Base-by-base conservation (phyloP, 2,329 filamentous ascomycete species). In the Aspergillus unguis region DNA sequence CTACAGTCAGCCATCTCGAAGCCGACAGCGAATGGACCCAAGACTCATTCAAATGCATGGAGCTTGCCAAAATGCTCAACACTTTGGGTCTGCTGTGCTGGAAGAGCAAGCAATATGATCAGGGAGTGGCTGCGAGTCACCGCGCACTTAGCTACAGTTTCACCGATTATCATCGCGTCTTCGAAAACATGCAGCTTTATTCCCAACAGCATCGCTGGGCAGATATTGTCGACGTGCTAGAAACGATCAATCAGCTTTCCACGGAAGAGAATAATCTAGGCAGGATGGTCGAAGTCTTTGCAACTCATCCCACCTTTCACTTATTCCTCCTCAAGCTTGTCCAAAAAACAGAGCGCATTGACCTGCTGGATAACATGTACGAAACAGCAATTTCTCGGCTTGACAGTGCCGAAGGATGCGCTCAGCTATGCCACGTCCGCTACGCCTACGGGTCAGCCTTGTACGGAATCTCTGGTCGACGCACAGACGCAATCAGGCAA, bases 201-300 rank as follows among this genome's bases (percentile, higher is more conserved):
- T 11, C 33, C 25, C 6, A 11, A 5, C 8, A 46, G 27, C 5
- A n/a, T 4, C 44, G 44, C 8, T 46, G 44, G 44, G 44, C 5
- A 27, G 44, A 46, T 28, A 37, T 46, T 3, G 10, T 36, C 6
- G 44, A 28, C n/a, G 23, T 46, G 17, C 44, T 46, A 28, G 33
- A 46, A 10, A 17, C n/a, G 3, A 46, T 46, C 25, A 31, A 25
- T 36, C 17, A 37, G 25, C 33, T 36, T 28, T 46, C 44, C 7
- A 46, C 32, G 6, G 44, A 46, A n/a, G 32, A 27, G 28, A 46
- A 46, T 33, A 46, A 46, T 23, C 33, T 46, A 37, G 43, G 28
- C 8, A 31, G 35, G 26, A 33, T 45, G 43, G 8, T 45, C 11
- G 32, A 33, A n/a, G 32, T 25, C 8, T 33, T 45, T 11, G 43